Percentiles rank a stretch among this genome's conserved stretches.
Evolutionary conservation across 78 protist genomes (phyloP).

Genomic region (Dictyostelium intermedium): DNA sequence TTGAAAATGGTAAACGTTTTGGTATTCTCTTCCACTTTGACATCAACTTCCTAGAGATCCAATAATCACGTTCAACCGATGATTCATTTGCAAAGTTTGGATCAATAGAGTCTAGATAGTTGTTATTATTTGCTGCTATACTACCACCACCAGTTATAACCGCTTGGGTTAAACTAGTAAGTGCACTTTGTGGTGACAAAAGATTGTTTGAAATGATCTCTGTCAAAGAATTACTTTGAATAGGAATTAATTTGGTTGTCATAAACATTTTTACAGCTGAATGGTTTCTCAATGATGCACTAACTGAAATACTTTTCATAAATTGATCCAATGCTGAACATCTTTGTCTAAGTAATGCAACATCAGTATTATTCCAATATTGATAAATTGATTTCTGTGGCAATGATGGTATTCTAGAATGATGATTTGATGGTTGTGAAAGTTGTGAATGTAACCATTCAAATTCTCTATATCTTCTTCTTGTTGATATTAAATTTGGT

Average conservation of each 20-base stretch:
- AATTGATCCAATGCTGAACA: conserved; percentile 60
- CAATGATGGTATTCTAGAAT: conserved; percentile 36
- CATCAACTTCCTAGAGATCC: conserved; percentile 65
- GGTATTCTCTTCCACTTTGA: conserved; percentile 74
- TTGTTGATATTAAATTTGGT: neutral
- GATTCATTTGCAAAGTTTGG: conserved; percentile 1
- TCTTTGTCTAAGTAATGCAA: conserved; percentile 11
- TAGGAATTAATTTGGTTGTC: neutral
- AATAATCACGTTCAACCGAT: conserved; percentile 67
- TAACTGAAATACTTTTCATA: conserved; percentile 33
- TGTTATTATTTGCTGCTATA: neutral
- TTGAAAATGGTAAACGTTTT: conserved; percentile 62
- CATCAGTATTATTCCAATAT: conserved; percentile 72
- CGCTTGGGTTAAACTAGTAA: neutral
- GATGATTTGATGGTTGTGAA: conserved; percentile 24
- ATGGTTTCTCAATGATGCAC: conserved; percentile 16
- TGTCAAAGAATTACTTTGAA: neutral
- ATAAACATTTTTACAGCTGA: conserved; percentile 28
- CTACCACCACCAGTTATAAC: neutral
- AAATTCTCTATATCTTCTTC: conserved; percentile 69
- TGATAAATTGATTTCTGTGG: conserved; percentile 73
- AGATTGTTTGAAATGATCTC: conserved; percentile 21
- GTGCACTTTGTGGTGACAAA: neutral
- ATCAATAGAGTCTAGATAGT: neutral
- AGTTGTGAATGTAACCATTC: conserved; percentile 74